Percentiles rank a stretch among this genome's conserved stretches.
phyloP scores from a whole-genome alignment of 2,329 filamentous ascomycete genomes.

The Hypoxylon sp. region DNA sequence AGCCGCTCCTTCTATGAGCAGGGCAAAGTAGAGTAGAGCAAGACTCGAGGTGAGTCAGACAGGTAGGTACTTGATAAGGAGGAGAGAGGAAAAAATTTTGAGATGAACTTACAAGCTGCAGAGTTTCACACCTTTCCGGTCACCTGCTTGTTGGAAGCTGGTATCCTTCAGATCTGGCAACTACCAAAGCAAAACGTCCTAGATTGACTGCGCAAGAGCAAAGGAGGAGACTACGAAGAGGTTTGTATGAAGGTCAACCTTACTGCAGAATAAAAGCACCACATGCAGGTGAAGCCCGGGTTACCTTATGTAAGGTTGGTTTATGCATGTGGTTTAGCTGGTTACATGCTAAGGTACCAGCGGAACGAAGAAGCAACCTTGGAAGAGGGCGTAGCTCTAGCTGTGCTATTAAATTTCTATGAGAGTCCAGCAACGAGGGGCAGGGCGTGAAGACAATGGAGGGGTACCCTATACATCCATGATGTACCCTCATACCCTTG shows the following conservation, averaged over 20 bases:
- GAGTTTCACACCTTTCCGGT: background rate
- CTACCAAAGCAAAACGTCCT: conserved; percentile 3
- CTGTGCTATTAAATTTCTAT: background rate
- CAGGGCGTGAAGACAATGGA: conserved; percentile 22
- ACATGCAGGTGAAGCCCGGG: background rate
- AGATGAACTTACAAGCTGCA: conserved; percentile 22
- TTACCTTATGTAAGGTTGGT: background rate
- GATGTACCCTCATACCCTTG: conserved; percentile 1
- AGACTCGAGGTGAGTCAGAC: conserved; percentile 40
- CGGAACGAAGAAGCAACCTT: background rate
- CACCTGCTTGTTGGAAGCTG: background rate
- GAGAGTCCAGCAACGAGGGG: background rate
- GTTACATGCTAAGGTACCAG: background rate
- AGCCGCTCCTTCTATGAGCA: conserved; percentile 19
- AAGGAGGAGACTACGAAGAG: conserved; percentile 15
- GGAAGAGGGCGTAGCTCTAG: conserved; percentile 11
- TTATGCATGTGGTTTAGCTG: conserved; percentile 2
- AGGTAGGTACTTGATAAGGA: background rate
- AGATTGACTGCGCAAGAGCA: conserved; percentile 7
- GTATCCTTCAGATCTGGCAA: conserved; percentile 1
- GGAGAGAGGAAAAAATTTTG: conserved; percentile 20
- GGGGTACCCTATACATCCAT: conserved; percentile 9
- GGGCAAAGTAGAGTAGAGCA: background rate
- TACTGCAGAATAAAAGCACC: conserved; percentile 16
- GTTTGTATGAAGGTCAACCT: background rate